phyloP scores from a whole-genome alignment of 1,284 basidiomycete genomes.

The Tremellales sp. region DNA sequence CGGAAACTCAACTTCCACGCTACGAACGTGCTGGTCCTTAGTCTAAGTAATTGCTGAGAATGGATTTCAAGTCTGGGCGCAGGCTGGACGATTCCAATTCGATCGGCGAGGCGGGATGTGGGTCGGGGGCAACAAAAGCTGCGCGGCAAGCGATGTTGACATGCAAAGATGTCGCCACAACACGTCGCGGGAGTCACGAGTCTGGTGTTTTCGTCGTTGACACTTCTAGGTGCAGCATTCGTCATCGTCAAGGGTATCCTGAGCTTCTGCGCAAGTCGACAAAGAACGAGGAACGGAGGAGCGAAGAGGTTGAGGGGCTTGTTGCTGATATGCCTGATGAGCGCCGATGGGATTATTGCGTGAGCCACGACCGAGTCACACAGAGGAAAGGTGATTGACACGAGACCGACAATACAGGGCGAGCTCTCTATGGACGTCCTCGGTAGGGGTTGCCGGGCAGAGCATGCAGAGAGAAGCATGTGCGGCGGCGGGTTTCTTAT shows the following conservation, averaged over 20 bases:
- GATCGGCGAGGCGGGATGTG: too few species aligned
- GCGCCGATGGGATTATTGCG: constrained; percentile 13
- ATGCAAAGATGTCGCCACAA: too few species aligned
- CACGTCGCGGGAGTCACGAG: too few species aligned
- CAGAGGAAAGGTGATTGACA: too few species aligned
- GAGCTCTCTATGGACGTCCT: too few species aligned
- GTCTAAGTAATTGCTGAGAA: constrained; percentile 21
- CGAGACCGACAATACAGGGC: too few species aligned
- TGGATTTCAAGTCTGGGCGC: neutral
- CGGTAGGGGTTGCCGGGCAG: too few species aligned
- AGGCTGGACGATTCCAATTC: too few species aligned
- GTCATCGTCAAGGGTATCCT: neutral
- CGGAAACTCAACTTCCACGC: constrained; percentile 17
- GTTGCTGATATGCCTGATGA: constrained; percentile 12
- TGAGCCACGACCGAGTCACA: constrained; percentile 4
- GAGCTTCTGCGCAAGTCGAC: neutral
- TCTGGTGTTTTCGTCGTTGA: neutral
- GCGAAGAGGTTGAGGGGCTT: constrained; percentile 10
- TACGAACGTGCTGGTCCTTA: constrained; percentile 23
- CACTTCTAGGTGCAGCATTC: neutral
- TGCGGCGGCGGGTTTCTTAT: constrained; percentile 9
- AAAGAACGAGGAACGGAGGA: neutral
- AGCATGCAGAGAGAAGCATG: constrained; percentile 14
- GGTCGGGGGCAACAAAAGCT: too few species aligned
- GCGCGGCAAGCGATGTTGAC: too few species aligned